Base-by-base conservation (phyloP, 768 basidiomycete genomes). In the Boletellus ananas region DNA sequence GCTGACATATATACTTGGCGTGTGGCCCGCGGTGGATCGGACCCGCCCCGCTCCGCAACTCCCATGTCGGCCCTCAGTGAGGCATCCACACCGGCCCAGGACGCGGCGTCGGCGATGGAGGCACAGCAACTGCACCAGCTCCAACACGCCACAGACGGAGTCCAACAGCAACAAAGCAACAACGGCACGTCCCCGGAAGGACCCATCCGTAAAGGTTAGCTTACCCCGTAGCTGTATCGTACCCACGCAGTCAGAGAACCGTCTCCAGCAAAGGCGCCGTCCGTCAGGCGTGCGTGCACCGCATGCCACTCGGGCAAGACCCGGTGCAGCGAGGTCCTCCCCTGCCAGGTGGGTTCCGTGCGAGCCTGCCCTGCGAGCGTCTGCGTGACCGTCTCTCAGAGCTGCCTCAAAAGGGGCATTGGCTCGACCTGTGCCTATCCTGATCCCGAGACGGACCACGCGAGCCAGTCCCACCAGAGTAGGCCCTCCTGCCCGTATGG, bases 251-350 rank as follows among this genome's bases (percentile, higher is more conserved):
- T 58, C 55, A 51, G 56, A 44, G 42, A 42, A 25, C 33, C 46
- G 36, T 56, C 42, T 49, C 43, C 64, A 88, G 86, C 86, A 52
- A 89, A 90, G 70, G 85, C 84, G 38, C 87, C 87, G 29, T 89
- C 87, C 38, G 88, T 89, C 47, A 80, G 88, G 56, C 77, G 88
- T 55, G 88, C 88, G 1, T 90, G 88, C 56, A 78, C 82, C 34
- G 84, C 88, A 13, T 90, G 88, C 69, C 88, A 90, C 67, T 74
- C 85, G 44, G 88, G 88, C 45, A 90, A 90, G 72, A 90, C 88
- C 12, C 74, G 87, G 58, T 90, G 88, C 60, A 88, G 85, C 58
- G 88, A 90, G 69, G 81, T 81, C 31, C 75, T 90, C 17, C 88
- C 88, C 8, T 90, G 88, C 69, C 87, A 89, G 80, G 87, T 85